Conservation (phyloP, 2,329 filamentous ascomycete genomes). For the Talaromyces piceae region DNA sequence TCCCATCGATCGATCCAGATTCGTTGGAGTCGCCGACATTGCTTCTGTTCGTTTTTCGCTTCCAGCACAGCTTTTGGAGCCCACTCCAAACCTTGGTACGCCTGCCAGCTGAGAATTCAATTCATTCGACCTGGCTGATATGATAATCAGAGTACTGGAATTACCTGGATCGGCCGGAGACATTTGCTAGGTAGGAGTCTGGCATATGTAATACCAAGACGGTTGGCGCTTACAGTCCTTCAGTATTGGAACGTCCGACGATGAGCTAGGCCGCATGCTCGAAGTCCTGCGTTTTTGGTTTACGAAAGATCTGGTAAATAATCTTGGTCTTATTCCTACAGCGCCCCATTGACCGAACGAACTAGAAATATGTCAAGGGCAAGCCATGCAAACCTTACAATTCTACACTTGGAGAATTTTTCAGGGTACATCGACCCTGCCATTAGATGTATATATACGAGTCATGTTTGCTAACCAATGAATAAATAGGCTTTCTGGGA, state of each 20-base stretch:
- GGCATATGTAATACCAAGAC: constrained; percentile 12
- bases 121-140: constrained; percentile 1
- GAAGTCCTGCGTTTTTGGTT: constrained; percentile 96
- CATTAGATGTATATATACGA: no score
- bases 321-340: background rate
- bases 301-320: constrained; percentile 74
- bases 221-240: constrained; percentile 24
- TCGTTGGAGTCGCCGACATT: constrained; percentile 93
- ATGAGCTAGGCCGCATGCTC: constrained; percentile 86
- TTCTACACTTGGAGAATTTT: constrained; percentile 93
- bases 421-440: constrained; percentile 68
- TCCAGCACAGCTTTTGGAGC: constrained; percentile 89
- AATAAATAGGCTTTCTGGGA: constrained; percentile 80
- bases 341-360: background rate
- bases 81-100: constrained; percentile 78
- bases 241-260: constrained; percentile 79
- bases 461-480: background rate
- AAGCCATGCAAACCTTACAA: constrained; percentile 99
- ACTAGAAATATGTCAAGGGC: constrained; percentile 89
- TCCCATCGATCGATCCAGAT: constrained; percentile 47
- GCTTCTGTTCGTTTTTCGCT: constrained; percentile 93
- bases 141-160: constrained; percentile 79
- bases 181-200: constrained; percentile 58
- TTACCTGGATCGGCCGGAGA: constrained; percentile 90
- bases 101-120: background rate